A percentile compares a stretch with the other conserved stretches of the same genome.
Conservation (phyloP, 108 stramenopile species). For the Fistulifera pelliculosa region DNA sequence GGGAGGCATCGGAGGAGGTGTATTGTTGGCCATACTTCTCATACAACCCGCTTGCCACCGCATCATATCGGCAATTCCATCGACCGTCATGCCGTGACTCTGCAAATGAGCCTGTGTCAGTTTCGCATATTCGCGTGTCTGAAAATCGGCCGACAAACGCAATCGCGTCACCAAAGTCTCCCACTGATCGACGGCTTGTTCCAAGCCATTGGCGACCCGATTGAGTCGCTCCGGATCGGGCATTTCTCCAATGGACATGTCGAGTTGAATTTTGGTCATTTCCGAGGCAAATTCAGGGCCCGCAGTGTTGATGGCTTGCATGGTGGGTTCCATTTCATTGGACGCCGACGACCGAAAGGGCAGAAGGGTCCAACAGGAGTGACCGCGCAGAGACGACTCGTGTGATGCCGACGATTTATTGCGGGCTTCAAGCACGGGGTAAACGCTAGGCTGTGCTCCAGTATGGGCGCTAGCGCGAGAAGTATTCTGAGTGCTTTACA, state of each 20-base stretch:
- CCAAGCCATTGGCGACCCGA: slow-evolving; percentile 19
- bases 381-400: slow-evolving; percentile 10
- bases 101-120: slow-evolving; percentile 32
- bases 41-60: slow-evolving; percentile 35
- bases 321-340: slow-evolving; percentile 25
- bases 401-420: background rate
- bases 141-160: slow-evolving; percentile 25
- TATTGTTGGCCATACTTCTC: slow-evolving; percentile 27
- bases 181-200: slow-evolving; percentile 30
- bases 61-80: slow-evolving; percentile 20
- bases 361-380: slow-evolving; percentile 33
- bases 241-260: slow-evolving; percentile 24
- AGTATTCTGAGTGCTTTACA: no score
- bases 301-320: slow-evolving; percentile 16
- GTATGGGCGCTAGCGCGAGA: no score
- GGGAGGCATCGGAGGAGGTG: slow-evolving; percentile 33
- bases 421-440: no score
- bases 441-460: no score
- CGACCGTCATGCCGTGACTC: slow-evolving; percentile 10
- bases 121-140: slow-evolving; percentile 31
- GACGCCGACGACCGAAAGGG: slow-evolving; percentile 27
- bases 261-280: slow-evolving; percentile 14
- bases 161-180: slow-evolving; percentile 17
- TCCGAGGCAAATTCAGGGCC: slow-evolving; percentile 28
- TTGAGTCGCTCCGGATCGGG: slow-evolving; percentile 23